A percentile compares a stretch with the other conserved stretches of the same genome.
These are phyloP conservation scores for Chaetomiaceae sp. DNA, from an alignment of 2,329 filamentous ascomycete genomes.

Conservation along the genomic window DNA sequence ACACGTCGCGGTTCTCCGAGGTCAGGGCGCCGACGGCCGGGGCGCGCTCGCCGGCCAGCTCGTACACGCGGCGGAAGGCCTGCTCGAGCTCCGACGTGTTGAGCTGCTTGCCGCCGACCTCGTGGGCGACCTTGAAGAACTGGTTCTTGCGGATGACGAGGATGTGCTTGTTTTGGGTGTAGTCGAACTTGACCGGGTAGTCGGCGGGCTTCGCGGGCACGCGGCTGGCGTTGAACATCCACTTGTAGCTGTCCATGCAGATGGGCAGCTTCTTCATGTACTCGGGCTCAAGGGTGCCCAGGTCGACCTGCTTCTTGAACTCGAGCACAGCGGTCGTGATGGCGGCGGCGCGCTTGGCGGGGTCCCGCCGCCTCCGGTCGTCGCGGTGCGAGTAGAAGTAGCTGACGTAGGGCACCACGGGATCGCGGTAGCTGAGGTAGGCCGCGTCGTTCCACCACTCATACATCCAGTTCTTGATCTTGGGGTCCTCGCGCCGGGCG, in stretches of 20 bases:
- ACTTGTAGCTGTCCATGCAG: slow-evolving; percentile 97
- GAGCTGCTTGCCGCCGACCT: slow-evolving; percentile 77
- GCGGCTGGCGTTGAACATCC: slow-evolving; percentile 95
- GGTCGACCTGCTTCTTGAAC: slow-evolving; percentile 91
- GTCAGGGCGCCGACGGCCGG: slow-evolving; percentile 81
- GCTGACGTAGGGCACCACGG: slow-evolving; percentile 94
- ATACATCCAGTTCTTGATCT: slow-evolving; percentile 86
- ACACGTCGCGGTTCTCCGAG: slow-evolving; percentile 87
- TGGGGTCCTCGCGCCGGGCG: slow-evolving; percentile 72
- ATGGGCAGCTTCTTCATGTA: slow-evolving; percentile 98
- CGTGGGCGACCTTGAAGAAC: slow-evolving; percentile 87
- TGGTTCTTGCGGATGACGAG: slow-evolving; percentile 91
- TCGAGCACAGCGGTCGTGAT: slow-evolving; percentile 80
- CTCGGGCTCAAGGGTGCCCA: slow-evolving; percentile 81
- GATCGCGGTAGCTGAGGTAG: slow-evolving; percentile 90
- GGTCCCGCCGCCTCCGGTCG: slow-evolving; percentile 81
- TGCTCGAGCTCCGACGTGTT: slow-evolving; percentile 85
- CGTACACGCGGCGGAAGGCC: slow-evolving; percentile 81
- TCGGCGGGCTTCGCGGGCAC: slow-evolving; percentile 80
- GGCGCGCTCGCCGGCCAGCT: slow-evolving; percentile 63
- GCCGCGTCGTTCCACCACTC: slow-evolving; percentile 98
- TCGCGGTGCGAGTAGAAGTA: slow-evolving; percentile 99
- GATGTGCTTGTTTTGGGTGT: slow-evolving; percentile 77
- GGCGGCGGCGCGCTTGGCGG: slow-evolving; percentile 87
- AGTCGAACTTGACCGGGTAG: slow-evolving; percentile 74